Evolutionary conservation across 116 monocot genomes (phyloP), one percentile per base, ranked within the genome.

Genomic region (Phalaenopsis hybrid): DNA sequence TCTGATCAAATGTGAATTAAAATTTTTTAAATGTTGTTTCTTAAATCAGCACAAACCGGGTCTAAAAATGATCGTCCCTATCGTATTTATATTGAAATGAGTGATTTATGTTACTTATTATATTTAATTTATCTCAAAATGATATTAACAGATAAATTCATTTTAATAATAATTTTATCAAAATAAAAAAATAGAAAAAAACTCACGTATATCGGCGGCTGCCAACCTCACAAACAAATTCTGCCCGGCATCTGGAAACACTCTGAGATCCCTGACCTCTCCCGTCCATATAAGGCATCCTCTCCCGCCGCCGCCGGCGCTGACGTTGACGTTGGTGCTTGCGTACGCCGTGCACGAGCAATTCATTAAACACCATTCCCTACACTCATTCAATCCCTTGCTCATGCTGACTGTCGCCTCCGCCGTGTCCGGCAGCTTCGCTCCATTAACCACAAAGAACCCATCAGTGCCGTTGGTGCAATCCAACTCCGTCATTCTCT

Each of bases 281-380:
- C 57, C 73, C 0, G 18, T 46, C 85, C 85, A 85, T 4, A 85
- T 44, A 0, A 85, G 57, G 57, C 85, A 85, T 4, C 85, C 77
- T 4, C 0, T 45, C 34, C 43, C 78, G 0, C 20, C 70, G 1
- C 52, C 63, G 25, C 65, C 65, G 4, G 23, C 73, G 70, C 85
- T n/a, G 78, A 17, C 73, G 31, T 25, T 43, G 52, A 52, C 21
- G 57, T 51, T 77, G 6, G 85, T 77, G 34, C 76, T 70, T 3
- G 81, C 81, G 81, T 73, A 81, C 0, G 70, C 85, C 33, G 78
- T 79, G 46, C 85, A 85, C 0, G 82, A 85, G 45, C 85, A 85
- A 63, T 85, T 79, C 57, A 16, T 81, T 57, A 72, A 72, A n/a
- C 81, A 85, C n/a, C 0, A 11, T 8, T 49, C 31, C 37, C 41